Evolutionary conservation across 805 yeast species (phyloP), one percentile per base, ranked within the genome.

Genomic region (Kluyveromyces lactis): DNA sequence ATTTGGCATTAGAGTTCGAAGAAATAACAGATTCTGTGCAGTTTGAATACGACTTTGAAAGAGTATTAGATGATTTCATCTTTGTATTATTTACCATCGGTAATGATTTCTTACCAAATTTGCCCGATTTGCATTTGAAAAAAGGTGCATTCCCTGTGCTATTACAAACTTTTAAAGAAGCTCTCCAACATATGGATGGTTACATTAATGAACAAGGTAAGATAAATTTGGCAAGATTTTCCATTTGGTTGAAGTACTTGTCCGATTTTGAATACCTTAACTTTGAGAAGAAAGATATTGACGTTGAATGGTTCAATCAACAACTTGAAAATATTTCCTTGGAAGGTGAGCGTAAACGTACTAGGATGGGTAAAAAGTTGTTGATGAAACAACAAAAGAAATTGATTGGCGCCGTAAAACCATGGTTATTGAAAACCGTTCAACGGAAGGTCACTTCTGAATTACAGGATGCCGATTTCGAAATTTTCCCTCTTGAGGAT

Each of bases 121-220:
- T 94, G 51, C 98, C 99, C 0, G 95, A 89, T 61, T 70, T 92
- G 50, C 89, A 86, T 58, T 73, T 92, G 48, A 89, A 87, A 57
- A 92, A 89, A 51, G 97, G 97, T 50, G 98, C 97, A 0, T 84
- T 92, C 67, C 95, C 97, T n/a, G 73, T 87, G 23, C 70, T 92
- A 53, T 69, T 92, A 50, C 86, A 81, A 46, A 81, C 96, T 12
- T 92, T 92, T 66, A 92, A 89, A 59, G 79, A 77, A 52, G 77
- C 89, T 19, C 68, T 92, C 55, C 71, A 73, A 48, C 73, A 72
- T 45, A 64, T 77, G 41, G 95, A 84, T 56, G 95, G 95, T 4
- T 92, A 92, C 53, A 68, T 92, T 44, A 86, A 86, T 52, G 84
- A 84, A 46, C 69, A 72, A 40, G 98, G 98, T 48, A 71, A 72